phyloP scores from a whole-genome alignment of 2,329 filamentous ascomycete species.

The Leptographium procerum region DNA sequence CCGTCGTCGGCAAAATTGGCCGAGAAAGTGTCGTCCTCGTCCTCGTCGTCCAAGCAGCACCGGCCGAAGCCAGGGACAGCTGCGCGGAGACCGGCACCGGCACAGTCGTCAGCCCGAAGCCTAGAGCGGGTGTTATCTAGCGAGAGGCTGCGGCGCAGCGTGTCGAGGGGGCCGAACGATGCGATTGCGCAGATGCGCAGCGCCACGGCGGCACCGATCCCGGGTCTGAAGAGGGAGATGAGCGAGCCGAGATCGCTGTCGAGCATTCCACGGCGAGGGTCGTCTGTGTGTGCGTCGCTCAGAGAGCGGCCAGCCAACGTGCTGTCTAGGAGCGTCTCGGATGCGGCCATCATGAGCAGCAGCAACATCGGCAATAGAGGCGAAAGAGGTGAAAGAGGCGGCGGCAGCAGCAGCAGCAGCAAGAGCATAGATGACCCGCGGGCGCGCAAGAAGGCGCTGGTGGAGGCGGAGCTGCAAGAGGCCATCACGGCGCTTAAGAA shows the following conservation, averaged over 20 bases:
- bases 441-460: constrained; percentile 51
- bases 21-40: background rate
- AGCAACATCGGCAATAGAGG: too few species aligned
- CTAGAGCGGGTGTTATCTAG: constrained; percentile 53
- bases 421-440: constrained; percentile 45
- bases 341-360: background rate
- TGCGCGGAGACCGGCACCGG: constrained; percentile 26
- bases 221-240: constrained; percentile 55
- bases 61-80: constrained; percentile 35
- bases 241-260: constrained; percentile 37
- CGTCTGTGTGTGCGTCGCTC: constrained; percentile 15
- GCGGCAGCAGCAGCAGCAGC: constrained; percentile 5
- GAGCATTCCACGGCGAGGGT: background rate
- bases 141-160: constrained; percentile 43
- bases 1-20: background rate
- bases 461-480: constrained; percentile 60
- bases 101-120: constrained; percentile 29
- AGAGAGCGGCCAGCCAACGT: constrained; percentile 31
- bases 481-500: constrained; percentile 65
- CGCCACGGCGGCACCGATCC: constrained; percentile 49
- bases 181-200: constrained; percentile 56
- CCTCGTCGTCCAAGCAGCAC: constrained; percentile 23
- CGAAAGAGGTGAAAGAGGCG: too few species aligned
- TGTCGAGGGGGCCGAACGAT: constrained; percentile 44
- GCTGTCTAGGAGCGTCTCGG: constrained; percentile 24